phyloP scores from a whole-genome alignment of 495 filamentous ascomycete genomes.

The Penicillium canariense region DNA sequence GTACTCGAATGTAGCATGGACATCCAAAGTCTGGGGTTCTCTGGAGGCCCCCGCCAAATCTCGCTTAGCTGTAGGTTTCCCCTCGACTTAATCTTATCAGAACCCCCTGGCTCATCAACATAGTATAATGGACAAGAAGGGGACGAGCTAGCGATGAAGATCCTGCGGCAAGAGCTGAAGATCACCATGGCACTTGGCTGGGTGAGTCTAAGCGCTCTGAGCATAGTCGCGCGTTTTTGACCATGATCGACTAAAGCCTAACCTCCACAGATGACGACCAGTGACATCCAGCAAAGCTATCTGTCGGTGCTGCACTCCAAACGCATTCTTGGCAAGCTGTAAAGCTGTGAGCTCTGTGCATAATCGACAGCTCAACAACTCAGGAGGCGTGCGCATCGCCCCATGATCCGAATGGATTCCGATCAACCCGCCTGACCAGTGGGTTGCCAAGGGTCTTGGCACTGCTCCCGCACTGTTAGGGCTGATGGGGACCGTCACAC shows the following conservation, averaged over 20 bases:
- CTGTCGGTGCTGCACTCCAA: slow-evolving; percentile 21
- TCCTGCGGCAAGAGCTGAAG: slow-evolving; percentile 37
- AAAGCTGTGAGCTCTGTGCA: not conserved
- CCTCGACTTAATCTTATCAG: slow-evolving; percentile 18
- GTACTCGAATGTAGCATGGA: not conserved
- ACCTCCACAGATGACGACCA: slow-evolving; percentile 21
- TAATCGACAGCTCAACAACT: not conserved
- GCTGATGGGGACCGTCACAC: slow-evolving; percentile 14
- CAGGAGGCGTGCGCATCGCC: too few relatives aligned
- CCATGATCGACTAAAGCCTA: not conserved
- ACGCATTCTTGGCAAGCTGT: slow-evolving; percentile 22
- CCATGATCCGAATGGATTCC: slow-evolving; percentile 10
- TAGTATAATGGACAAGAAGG: slow-evolving; percentile 42
- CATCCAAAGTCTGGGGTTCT: slow-evolving; percentile 5
- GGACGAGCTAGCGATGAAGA: slow-evolving; percentile 36
- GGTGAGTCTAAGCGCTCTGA: slow-evolving; percentile 18
- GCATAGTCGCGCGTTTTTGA: not conserved
- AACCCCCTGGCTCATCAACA: slow-evolving; percentile 14
- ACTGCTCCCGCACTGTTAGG: slow-evolving; percentile 10
- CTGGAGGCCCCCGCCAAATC: slow-evolving; percentile 38
- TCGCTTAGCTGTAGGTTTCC: slow-evolving; percentile 55
- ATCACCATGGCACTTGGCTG: slow-evolving; percentile 40
- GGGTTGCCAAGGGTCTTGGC: slow-evolving; percentile 25
- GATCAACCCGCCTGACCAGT: slow-evolving; percentile 7
- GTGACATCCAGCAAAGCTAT: slow-evolving; percentile 23